phyloP scores from a whole-genome alignment of 2,329 filamentous ascomycete genomes.

The Fusarium sublunatum region DNA sequence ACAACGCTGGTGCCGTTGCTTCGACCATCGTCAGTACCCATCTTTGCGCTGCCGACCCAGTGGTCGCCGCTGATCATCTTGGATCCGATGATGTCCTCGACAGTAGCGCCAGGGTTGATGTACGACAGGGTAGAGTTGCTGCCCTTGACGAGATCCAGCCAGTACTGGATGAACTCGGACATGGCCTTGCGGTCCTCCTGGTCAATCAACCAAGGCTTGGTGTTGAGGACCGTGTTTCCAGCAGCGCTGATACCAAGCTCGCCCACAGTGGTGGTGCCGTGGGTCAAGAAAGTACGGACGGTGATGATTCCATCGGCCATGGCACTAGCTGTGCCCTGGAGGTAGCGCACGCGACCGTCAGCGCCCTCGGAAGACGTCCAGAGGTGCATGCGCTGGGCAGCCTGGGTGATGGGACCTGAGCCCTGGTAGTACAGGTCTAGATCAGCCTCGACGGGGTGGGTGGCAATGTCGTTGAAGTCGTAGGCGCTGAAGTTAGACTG shows the following conservation, averaged over 20 bases:
- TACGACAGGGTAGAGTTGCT: slow-evolving; percentile 42
- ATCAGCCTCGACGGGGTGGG: slow-evolving; percentile 27
- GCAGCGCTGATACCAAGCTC: slow-evolving; percentile 42
- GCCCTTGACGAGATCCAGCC: slow-evolving; percentile 35
- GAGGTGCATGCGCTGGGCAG: slow-evolving; percentile 45
- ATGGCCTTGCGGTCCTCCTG: slow-evolving; percentile 43
- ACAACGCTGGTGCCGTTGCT: slow-evolving; percentile 63
- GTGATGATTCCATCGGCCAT: slow-evolving; percentile 43
- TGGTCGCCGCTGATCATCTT: slow-evolving; percentile 47
- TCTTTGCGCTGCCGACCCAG: slow-evolving; percentile 48
- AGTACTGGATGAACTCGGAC: slow-evolving; percentile 43
- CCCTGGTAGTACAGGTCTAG: slow-evolving; percentile 44
- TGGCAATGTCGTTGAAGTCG: slow-evolving; percentile 41
- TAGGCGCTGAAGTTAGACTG: slow-evolving; percentile 43
- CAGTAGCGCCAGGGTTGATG: slow-evolving; percentile 37
- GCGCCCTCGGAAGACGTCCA: slow-evolving; percentile 43
- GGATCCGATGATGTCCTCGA: slow-evolving; percentile 31
- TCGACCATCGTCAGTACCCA: slow-evolving; percentile 63
- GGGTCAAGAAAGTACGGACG: slow-evolving; percentile 41
- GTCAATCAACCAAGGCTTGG: slow-evolving; percentile 45
- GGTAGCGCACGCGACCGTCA: slow-evolving; percentile 40
- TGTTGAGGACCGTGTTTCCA: slow-evolving; percentile 45
- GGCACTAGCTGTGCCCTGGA: slow-evolving; percentile 43
- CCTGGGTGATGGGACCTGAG: slow-evolving; percentile 44
- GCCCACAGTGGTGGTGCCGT: slow-evolving; percentile 41